Percentiles rank a stretch among this genome's conserved stretches.
These are phyloP conservation scores for Teratosphaeriaceae sp. DNA, from an alignment of 2,329 filamentous ascomycete species.

Conservation along the genomic window DNA sequence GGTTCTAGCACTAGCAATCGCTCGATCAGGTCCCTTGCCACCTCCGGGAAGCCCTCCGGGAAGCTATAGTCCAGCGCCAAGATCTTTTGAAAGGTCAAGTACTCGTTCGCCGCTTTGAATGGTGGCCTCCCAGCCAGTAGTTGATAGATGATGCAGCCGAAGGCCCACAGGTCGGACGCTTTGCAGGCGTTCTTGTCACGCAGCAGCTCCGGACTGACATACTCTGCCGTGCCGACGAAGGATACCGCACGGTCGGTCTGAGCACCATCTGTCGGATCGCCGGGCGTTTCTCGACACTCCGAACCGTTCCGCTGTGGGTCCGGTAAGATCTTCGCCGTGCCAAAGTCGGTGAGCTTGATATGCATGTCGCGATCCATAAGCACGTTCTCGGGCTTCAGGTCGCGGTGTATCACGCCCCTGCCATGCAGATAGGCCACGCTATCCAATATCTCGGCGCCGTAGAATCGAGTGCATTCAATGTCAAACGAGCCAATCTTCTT, in stretches of 20 bases:
- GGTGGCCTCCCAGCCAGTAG: conserved; percentile 90
- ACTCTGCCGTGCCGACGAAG: conserved; percentile 96
- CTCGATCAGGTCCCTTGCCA: conserved; percentile 84
- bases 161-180: conserved; percentile 95
- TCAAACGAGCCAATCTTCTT: conserved; percentile 96
- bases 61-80: conserved; percentile 92
- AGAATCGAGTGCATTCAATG: conserved; percentile 88
- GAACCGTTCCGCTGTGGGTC: conserved; percentile 42
- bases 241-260: conserved; percentile 77
- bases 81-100: conserved; percentile 97
- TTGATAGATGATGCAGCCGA: conserved; percentile 97
- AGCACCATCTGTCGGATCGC: conserved; percentile 48
- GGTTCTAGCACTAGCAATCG: conserved; percentile 86
- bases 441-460: conserved; percentile 91
- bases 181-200: conserved; percentile 97
- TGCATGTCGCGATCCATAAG: conserved; percentile 93
- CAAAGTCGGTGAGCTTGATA: conserved; percentile 98
- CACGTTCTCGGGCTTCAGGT: conserved; percentile 95
- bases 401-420: conserved; percentile 89
- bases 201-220: conserved; percentile 94
- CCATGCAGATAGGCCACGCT: conserved; percentile 98
- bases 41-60: conserved; percentile 75
- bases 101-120: conserved; percentile 94
- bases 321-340: conserved; percentile 83
- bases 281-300: conserved; percentile 23